These are phyloP conservation scores for Lolium rigidum DNA, from an alignment of 176 grass and related monocot species.

Conservation along the genomic window DNA sequence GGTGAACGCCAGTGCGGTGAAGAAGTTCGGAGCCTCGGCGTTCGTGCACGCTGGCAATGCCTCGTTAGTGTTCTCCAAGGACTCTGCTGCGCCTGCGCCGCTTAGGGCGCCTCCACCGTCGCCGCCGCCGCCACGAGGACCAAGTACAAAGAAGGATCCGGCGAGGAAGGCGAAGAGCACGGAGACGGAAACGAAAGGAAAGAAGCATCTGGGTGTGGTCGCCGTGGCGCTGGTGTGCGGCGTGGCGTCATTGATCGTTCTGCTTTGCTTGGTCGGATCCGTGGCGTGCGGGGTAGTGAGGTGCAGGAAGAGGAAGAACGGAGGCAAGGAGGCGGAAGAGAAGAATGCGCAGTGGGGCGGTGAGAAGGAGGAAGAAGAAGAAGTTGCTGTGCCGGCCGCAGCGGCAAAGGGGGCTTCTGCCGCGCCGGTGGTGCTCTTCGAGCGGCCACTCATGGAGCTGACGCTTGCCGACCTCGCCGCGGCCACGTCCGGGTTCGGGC, in stretches of 20 bases:
- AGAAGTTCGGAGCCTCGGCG: constrained; percentile 68
- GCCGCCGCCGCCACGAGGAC: neutral
- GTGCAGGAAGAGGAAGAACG: constrained; percentile 18
- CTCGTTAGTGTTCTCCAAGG: constrained; percentile 38
- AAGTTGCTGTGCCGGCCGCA: constrained; percentile 21
- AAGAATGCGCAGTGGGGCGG: constrained; percentile 27
- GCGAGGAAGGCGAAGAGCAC: neutral
- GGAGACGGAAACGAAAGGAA: neutral
- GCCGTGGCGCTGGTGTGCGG: constrained; percentile 49
- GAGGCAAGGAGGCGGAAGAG: constrained; percentile 31
- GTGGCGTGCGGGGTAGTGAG: constrained; percentile 49
- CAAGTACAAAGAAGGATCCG: neutral
- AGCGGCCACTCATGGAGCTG: constrained; percentile 80
- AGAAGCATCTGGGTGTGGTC: constrained; percentile 39
- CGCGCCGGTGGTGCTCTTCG: constrained; percentile 87
- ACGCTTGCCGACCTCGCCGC: constrained; percentile 73
- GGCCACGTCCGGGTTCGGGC: constrained; percentile 83
- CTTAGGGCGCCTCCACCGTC: neutral
- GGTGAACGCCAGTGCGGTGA: constrained; percentile 45
- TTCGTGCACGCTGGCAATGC: constrained; percentile 68
- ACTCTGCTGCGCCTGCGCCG: constrained; percentile 12
- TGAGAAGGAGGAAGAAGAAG: neutral
- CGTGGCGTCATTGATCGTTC: constrained; percentile 28
- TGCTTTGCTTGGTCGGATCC: constrained; percentile 57
- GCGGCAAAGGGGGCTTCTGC: constrained; percentile 45